phyloP scores from a whole-genome alignment of 106 monocot species.

The Dactylorhiza incarnata region DNA sequence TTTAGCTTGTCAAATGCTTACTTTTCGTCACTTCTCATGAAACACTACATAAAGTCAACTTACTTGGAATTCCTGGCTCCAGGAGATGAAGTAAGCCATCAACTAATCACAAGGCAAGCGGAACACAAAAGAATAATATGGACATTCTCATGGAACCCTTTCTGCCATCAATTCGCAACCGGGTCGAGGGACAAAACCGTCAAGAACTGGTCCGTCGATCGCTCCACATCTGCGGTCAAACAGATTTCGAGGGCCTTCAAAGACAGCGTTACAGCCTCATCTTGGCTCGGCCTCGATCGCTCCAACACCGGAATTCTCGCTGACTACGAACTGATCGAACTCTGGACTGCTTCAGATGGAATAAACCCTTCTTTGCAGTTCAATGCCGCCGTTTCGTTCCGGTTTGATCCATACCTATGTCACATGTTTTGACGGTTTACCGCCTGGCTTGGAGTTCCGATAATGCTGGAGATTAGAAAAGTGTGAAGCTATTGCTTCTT shows the following conservation, averaged over 20 bases:
- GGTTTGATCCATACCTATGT: constrained; percentile 62
- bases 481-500: constrained; percentile 72
- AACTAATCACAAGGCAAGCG: constrained; percentile 48
- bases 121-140: constrained; percentile 99
- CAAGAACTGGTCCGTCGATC: constrained; percentile 64
- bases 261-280: constrained; percentile 79
- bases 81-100: constrained; percentile 36
- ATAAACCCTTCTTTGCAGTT: not conserved
- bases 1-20: too few species aligned
- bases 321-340: constrained; percentile 68
- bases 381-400: constrained; percentile 15
- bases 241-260: constrained; percentile 43
- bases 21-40: not conserved
- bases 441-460: constrained; percentile 54
- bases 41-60: not conserved
- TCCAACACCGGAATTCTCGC: constrained; percentile 55
- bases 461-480: constrained; percentile 16
- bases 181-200: constrained; percentile 93
- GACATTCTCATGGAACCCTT: constrained; percentile 93
- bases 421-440: constrained; percentile 72
- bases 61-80: not conserved
- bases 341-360: constrained; percentile 55
- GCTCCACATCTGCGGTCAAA: constrained; percentile 33
- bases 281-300: constrained; percentile 49
- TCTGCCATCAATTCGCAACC: constrained; percentile 75